Base-by-base conservation (phyloP, 2,329 filamentous ascomycete species). In the Cytospora piceicola region DNA sequence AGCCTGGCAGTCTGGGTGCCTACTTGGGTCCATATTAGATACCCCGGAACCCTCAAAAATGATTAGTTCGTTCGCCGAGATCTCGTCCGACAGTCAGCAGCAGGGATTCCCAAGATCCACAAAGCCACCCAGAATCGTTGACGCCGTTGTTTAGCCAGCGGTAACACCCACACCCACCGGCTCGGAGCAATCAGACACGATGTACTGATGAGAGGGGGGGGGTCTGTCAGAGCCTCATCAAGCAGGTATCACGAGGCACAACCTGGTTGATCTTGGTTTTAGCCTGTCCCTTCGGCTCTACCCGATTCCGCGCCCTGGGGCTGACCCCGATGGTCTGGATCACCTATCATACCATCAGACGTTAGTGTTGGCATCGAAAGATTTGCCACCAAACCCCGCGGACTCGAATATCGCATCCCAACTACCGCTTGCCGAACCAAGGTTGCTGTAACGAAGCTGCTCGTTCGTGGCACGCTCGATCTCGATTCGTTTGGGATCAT, bases 271-370 rank as follows among this genome's bases (percentile, higher is more conserved):
- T 15, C 27, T 52, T 52, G 51, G 14, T 52, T 39, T 63, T 63
- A 63, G 53, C 61, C 56, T 57, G 39, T 39, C 36, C 51, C 30
- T 12, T 57, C 61, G 61, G 61, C 61, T 63, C 39, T 32, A 63
- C 53, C 61, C 53, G 61, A n/a, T 36, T 46, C 51, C 54, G 42
- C 53, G 53, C 55, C 61, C 61, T 57, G 34, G 61, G 53, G 53
- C 55, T 14, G 61, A 39, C 53, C 20, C 61, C 54, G 61, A 52
- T 42, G 20, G 53, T 55, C 53, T 51, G 53, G 61, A 51, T 52
- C 20, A n/a, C 22, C 36, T 52, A 53, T 51, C 32, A 36, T 24
- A 22, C 4, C 22, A 53, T 51, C 20, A n/a, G 53, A 30, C 12
- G 27, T 30, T 30, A 27, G 24, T 29, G 24, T 15, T 32, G n/a